A percentile compares a stretch with the other conserved stretches of the same genome.
phyloP scores from a whole-genome alignment of 2,329 filamentous ascomycete species.

The Scedosporium boydii region DNA sequence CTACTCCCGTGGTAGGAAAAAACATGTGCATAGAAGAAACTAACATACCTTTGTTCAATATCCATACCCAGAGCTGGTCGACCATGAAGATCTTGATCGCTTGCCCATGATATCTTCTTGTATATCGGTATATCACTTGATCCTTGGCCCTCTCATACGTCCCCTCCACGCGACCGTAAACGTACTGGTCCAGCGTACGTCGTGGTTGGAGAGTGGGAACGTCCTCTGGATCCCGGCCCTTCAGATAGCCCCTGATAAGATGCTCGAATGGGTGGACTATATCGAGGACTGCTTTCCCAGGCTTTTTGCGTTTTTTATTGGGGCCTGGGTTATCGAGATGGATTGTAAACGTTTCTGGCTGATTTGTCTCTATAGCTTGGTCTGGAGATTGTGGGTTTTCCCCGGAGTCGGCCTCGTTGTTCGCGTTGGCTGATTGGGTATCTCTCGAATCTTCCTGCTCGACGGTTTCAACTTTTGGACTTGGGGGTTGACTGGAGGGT shows the following conservation, averaged over 20 bases:
- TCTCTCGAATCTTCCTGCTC: neutral
- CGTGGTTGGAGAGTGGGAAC: slow-evolving; percentile 5
- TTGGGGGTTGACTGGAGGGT: neutral
- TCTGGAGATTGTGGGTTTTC: neutral
- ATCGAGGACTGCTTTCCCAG: neutral
- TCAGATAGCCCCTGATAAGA: neutral
- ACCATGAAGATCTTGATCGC: slow-evolving; percentile 9
- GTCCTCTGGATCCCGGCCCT: neutral
- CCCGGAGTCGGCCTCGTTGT: neutral
- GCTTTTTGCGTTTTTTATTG: neutral
- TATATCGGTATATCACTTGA: slow-evolving; percentile 10
- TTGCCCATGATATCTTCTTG: neutral
- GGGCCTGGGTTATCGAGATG: neutral
- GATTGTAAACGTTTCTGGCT: neutral
- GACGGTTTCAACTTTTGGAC: neutral
- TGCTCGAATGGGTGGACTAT: neutral
- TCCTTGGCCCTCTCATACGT: slow-evolving; percentile 4
- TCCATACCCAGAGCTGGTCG: slow-evolving; percentile 7
- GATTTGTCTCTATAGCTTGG: neutral
- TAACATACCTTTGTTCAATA: slow-evolving; percentile 1
- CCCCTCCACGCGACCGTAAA: slow-evolving; percentile 6
- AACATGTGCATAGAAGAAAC: no score
- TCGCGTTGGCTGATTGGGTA: neutral
- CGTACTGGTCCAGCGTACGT: slow-evolving; percentile 9
- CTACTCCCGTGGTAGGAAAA: neutral